These are phyloP conservation scores for Cyberlindnera maritima DNA, from an alignment of 805 yeast species.

Conservation along the genomic window DNA sequence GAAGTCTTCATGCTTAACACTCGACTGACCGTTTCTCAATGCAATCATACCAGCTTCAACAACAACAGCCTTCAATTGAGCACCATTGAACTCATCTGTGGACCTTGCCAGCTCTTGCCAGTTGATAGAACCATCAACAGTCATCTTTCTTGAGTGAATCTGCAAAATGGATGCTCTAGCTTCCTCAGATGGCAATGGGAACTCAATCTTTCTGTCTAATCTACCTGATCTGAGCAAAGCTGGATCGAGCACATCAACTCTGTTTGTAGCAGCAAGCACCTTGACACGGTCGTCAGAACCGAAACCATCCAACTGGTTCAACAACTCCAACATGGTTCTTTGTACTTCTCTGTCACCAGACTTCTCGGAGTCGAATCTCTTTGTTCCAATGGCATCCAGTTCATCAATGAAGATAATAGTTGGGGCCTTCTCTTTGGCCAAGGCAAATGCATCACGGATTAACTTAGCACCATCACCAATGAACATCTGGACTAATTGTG, in stretches of 20 bases:
- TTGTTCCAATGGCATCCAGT: slow-evolving; percentile 97
- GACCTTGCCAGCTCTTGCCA: slow-evolving; percentile 98
- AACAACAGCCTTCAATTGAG: slow-evolving; percentile 97
- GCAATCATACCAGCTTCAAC: slow-evolving; percentile 99
- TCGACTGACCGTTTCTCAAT: slow-evolving; percentile 86
- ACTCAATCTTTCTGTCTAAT: slow-evolving; percentile 95
- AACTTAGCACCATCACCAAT: slow-evolving; percentile 98
- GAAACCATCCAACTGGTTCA: slow-evolving; percentile 97
- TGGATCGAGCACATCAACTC: slow-evolving; percentile 98
- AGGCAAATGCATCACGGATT: slow-evolving; percentile 94
- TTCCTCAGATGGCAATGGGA: slow-evolving; percentile 96
- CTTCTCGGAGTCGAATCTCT: slow-evolving; percentile 95
- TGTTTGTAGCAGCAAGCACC: slow-evolving; percentile 96
- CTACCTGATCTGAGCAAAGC: slow-evolving; percentile 97
- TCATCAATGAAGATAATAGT: slow-evolving; percentile 97
- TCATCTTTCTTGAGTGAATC: slow-evolving; percentile 96
- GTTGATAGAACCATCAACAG: slow-evolving; percentile 85
- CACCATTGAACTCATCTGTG: slow-evolving; percentile 98
- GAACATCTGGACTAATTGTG: slow-evolving; percentile 97
- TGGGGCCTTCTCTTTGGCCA: slow-evolving; percentile 98
- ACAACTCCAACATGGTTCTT: slow-evolving; percentile 97
- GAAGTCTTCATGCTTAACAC: slow-evolving; percentile 94
- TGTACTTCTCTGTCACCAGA: slow-evolving; percentile 99
- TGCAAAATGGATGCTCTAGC: slow-evolving; percentile 95
- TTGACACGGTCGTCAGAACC: slow-evolving; percentile 97